Evolutionary conservation across 768 basidiomycete species (phyloP).

Genomic region (Leccinum sublutescens): DNA sequence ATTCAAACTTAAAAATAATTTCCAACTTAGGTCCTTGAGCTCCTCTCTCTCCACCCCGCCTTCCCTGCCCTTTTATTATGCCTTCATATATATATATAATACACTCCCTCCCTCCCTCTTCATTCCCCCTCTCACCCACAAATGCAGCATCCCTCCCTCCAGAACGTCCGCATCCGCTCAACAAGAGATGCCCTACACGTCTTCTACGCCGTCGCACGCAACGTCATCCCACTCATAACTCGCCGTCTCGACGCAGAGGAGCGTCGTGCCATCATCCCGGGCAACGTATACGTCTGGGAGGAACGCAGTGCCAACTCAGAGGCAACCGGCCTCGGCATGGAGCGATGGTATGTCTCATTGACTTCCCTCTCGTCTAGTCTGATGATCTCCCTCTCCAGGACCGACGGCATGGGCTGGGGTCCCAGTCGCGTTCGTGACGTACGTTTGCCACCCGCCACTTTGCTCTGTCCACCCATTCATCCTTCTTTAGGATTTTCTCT

Average conservation of each 20-base stretch:
- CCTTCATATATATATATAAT: constrained; percentile 37
- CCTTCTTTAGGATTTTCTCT: constrained; percentile 48
- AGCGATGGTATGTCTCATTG: constrained; percentile 56
- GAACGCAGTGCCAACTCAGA: constrained; percentile 84
- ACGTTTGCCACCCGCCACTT: constrained; percentile 2
- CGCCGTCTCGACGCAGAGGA: constrained; percentile 83
- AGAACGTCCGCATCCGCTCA: constrained; percentile 73
- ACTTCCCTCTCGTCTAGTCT: background rate
- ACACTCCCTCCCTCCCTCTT: constrained; percentile 22
- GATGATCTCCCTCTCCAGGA: background rate
- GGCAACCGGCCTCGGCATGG: constrained; percentile 80
- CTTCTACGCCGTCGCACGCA: constrained; percentile 72
- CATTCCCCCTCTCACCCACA: constrained; percentile 21
- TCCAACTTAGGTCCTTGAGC: constrained; percentile 18
- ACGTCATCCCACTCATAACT: constrained; percentile 70
- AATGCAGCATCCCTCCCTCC: constrained; percentile 77
- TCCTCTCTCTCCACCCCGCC: constrained; percentile 25
- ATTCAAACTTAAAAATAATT: constrained; percentile 58
- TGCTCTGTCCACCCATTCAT: constrained; percentile 4
- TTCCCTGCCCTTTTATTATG: constrained; percentile 6
- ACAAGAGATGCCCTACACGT: constrained; percentile 80
- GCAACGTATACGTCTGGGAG: constrained; percentile 88
- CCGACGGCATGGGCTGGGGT: background rate
- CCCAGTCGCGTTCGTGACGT: constrained; percentile 64
- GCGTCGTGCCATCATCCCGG: constrained; percentile 66